Evolutionary conservation across 1,284 basidiomycete species (phyloP), one percentile per base, ranked within the genome.

Genomic region (Gymnopus androsaceus): DNA sequence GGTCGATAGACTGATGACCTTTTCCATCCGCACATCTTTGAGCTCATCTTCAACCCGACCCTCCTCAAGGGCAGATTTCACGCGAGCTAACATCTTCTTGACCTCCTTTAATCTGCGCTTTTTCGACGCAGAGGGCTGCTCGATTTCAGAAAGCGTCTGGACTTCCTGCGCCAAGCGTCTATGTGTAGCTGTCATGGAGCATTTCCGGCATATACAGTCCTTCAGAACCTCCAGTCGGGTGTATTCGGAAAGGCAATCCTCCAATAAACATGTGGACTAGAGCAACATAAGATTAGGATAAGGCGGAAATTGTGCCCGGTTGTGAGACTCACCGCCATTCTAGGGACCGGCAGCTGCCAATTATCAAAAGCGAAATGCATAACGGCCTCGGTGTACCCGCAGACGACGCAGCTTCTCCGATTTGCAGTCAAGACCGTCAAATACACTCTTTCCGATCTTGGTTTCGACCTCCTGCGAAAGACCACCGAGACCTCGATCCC

Each of bases 341-440:
- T 75, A n/a, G 91, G 92, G 14, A 94, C 72, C 21, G 86, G 79
- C 21, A 95, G 74, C 65, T 90, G 87, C 81, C 90, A 85, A 64
- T 86, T 92, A 67, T 94, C 90, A 59, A 93, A 88, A 1, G 85
- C 75, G 64, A 91, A 92, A 67, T 94, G 90, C 82, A 93, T 88
- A 45, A 94, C 90, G 1, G 92, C 92, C 65, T 94, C 90, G 1
- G 90, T 92, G 66, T 94, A 94, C 21, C 90, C 90, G 66, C 92
- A 94, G 48, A 84, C 78, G 40, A 88, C 77, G 63, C 93, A 94
- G 59, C 88, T 89, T 56, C 92, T 75, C 54, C 91, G 74, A 64
- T 94, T 92, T 4, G 92, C 92, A 3, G 90, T 92, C 59, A 94
- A 71, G 12, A 0, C 90, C 90, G 57, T 92, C 88, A 64, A 93